Base-by-base conservation (phyloP, 495 filamentous ascomycete genomes). In the Letharia lupina region DNA sequence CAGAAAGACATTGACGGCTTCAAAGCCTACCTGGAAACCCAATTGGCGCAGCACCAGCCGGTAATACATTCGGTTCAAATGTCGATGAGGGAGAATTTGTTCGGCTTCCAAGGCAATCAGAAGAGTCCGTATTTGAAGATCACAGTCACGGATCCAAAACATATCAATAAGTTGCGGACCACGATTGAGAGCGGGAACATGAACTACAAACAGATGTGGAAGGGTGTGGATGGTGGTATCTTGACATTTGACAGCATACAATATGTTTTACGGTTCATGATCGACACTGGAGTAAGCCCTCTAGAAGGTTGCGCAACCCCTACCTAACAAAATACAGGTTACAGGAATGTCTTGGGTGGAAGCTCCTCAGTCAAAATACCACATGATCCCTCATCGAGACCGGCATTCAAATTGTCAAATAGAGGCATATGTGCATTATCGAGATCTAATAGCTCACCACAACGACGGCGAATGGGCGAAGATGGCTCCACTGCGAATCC, bases 271-370 rank as follows among this genome's bases (percentile, higher is more conserved):
- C 83, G 94, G 67, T 98, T 98, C 75, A 98, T 99, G 94, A 93
- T 99, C 61, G 94, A 99, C 73, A 91, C 87, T 60, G 88, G 90
- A 65, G 85, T 90, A 75, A 63, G 80, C 67, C 8, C 28, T 23
- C 31, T 16, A 35, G 15, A 40, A 23, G 33, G n/a, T 12, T 65
- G 59, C 44, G 35, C 3, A 50, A 3, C 18, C n/a, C 33, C 33
- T 16, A 8, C 39, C 60, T 69, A 64, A 72, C 37, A 40, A 13
- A 39, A 3, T 70, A 50, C 33, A 89, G 82, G 87, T 98, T 47
- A 80, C 87, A 28, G 94, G 94, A 50, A 99, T 99, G 94, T 91
- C 92, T 5, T 99, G 94, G 94, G 91, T 98, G 2, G 91, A 96
- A 76, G 91, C 87, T 12, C 86, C 89, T 54, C 83, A 88, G 0